Evolutionary conservation across 2,329 filamentous ascomycete species (phyloP), one percentile per base, ranked within the genome.

Genomic region (Neonectria ditissima): DNA sequence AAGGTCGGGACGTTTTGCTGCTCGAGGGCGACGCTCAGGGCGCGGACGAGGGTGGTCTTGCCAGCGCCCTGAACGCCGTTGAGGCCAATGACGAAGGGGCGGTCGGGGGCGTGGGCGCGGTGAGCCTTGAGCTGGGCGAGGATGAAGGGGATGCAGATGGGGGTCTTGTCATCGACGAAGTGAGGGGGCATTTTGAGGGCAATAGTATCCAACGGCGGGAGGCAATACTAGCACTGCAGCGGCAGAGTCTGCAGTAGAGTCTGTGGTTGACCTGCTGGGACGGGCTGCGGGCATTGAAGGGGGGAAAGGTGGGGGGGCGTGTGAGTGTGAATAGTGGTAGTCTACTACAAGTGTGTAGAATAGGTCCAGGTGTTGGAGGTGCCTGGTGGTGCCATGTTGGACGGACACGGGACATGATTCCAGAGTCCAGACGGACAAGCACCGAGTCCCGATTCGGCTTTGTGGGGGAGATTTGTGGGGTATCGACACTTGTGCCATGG

Each of bases 21-120:
- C 50, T 86, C 82, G 39, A 95, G 86, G 14, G 86, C 87, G 20
- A 83, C 76, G 68, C 88, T 85, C 45, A 97, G 86, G 5, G 86
- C 84, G 39, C 84, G 84, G 39, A 94, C 94, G 73, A 97, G 86
- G 13, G 94, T 97, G 4, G 94, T 97, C 82, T 98, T 97, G 70
- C 95, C 95, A 39, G 92, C 91, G 65, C 95, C 95, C 80, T 97
- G 95, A 28, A 97, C 89, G 65, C 94, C 95, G 73, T 97, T 97
- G 73, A 98, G 86, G 50, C 94, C 95, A 66, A 97, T 85, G 76
- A 97, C 88, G 78, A 97, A 75, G 28, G 94, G 93, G 20, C 85
- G 86, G 72, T 69, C 59, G 79, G 80, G 68, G 30, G 66, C 59
- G 43, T 67, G 55, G 56, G 75, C 61, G 65, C 80, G 81, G 75